Base-by-base conservation (phyloP, 176 grass and related monocot genomes). In the Cenchrus purpureus region DNA sequence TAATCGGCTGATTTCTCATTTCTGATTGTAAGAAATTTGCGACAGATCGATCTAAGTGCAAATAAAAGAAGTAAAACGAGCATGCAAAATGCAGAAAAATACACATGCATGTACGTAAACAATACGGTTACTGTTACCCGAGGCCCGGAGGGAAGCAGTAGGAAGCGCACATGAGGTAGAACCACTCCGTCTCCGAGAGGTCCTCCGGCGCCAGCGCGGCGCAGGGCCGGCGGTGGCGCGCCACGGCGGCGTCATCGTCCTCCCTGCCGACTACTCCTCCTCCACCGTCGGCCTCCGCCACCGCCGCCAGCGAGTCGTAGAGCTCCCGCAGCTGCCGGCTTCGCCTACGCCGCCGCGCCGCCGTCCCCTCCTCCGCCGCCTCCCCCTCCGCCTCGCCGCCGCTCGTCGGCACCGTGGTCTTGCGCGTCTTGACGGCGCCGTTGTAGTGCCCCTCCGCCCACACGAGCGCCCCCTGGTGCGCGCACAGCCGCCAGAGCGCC, bases 361-460 rank as follows among this genome's bases (percentile, higher is more conserved):
- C 72, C 10, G 22, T 19, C 11, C 22, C 29, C 0, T 15, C 79
- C 12, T 43, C 67, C 71, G 78, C 72, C 65, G 68, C 72, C 10
- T 42, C 32, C 10, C n/a, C 28, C 0, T 22, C 79, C 11, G 42
- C 66, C 70, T 81, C 72, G 69, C 77, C 75, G 51, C 69, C 79
- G 10, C 81, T 42, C 52, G 42, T 12, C 88, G 78, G 0, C 80
- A 92, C 91, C 80, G 89, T 95, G 84, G 89, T 95, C 88, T 95
- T 98, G 34, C 93, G 84, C 86, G 93, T 98, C 96, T 92, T 95
- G 73, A 98, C 84, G 43, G 86, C 80, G 7, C 96, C 93, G 53
- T 95, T 94, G 89, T 98, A 98, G 77, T 98, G 91, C 8, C 96
- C 96, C 52, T 92, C 95, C 59, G 87, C 85, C 91, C 93, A 98